These are phyloP conservation scores for Ogataea populi-albae DNA, from an alignment of 805 yeast species.

Conservation along the genomic window DNA sequence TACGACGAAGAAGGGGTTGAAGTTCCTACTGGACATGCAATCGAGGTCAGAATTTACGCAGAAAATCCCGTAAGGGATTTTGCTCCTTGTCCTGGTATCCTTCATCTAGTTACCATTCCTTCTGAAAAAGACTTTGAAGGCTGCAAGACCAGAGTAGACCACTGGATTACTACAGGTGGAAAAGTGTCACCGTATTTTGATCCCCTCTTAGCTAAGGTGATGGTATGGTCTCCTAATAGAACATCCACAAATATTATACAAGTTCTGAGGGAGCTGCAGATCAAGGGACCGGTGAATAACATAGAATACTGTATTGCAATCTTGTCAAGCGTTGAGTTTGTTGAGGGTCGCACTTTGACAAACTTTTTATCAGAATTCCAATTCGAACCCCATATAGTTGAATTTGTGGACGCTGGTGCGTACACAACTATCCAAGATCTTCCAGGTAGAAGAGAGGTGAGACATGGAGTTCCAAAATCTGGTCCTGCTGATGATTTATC, in stretches of 20 bases:
- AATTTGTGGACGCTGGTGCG: constrained; percentile 84
- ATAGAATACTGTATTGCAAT: constrained; percentile 83
- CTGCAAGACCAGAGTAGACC: constrained; percentile 84
- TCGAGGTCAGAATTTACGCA: constrained; percentile 95
- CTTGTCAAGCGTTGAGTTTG: constrained; percentile 79
- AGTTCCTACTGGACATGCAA: constrained; percentile 74
- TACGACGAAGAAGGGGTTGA: constrained; percentile 10
- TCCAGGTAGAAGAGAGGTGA: constrained; percentile 85
- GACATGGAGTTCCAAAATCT: constrained; percentile 94
- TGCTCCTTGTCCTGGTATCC: constrained; percentile 93
- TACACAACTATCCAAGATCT: constrained; percentile 95
- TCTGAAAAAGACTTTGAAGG: constrained; percentile 8
- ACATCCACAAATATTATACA: constrained; percentile 72
- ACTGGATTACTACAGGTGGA: constrained; percentile 91
- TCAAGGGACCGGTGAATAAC: constrained; percentile 85
- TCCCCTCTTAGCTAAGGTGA: constrained; percentile 93
- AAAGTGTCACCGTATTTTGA: constrained; percentile 88
- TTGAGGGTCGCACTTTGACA: constrained; percentile 76
- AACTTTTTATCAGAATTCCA: constrained; percentile 77
- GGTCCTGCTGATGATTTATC: constrained; percentile 97
- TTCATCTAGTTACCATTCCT: constrained; percentile 82
- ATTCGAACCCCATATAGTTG: constrained; percentile 80
- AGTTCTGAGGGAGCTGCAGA: constrained; percentile 80
- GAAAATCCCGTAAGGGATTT: constrained; percentile 95
- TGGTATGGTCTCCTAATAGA: constrained; percentile 89